These are phyloP conservation scores for Vitis riparia DNA, from an alignment of 164 flowering plant genomes.

Conservation along the genomic window DNA sequence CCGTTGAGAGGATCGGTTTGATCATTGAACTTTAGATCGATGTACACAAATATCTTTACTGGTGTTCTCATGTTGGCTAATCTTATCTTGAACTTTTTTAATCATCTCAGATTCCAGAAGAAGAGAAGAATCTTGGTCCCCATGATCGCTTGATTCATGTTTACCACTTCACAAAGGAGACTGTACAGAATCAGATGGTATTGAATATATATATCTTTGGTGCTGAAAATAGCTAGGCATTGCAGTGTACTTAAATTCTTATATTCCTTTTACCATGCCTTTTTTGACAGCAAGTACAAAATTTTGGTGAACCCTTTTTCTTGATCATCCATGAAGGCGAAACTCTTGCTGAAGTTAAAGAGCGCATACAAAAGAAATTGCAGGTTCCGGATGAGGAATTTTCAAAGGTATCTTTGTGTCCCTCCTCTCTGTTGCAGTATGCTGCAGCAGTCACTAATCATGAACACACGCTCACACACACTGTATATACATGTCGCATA, in stretches of 20 bases:
- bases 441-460: too few species aligned
- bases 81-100: constrained; percentile 7
- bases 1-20: too few species aligned
- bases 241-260: neutral
- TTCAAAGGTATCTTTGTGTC: constrained; percentile 57
- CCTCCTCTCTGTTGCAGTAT: neutral
- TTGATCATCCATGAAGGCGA: constrained; percentile 91
- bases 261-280: neutral
- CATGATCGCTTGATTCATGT: constrained; percentile 93
- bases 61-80: neutral
- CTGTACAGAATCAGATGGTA: constrained; percentile 86
- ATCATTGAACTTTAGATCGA: too few species aligned
- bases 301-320: constrained; percentile 98
- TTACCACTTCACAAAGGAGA: constrained; percentile 88
- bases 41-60: neutral
- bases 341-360: constrained; percentile 83
- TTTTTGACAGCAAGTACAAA: constrained; percentile 76
- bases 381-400: constrained; percentile 94
- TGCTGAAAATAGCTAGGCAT: too few species aligned
- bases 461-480: too few species aligned
- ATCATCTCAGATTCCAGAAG: constrained; percentile 83
- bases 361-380: constrained; percentile 84
- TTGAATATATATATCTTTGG: neutral
- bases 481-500: too few species aligned
- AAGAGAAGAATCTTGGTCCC: constrained; percentile 91